Percentiles rank a stretch among this genome's conserved stretches.
phyloP scores from a whole-genome alignment of 805 yeast species.

The Saturnispora mendoncae region DNA sequence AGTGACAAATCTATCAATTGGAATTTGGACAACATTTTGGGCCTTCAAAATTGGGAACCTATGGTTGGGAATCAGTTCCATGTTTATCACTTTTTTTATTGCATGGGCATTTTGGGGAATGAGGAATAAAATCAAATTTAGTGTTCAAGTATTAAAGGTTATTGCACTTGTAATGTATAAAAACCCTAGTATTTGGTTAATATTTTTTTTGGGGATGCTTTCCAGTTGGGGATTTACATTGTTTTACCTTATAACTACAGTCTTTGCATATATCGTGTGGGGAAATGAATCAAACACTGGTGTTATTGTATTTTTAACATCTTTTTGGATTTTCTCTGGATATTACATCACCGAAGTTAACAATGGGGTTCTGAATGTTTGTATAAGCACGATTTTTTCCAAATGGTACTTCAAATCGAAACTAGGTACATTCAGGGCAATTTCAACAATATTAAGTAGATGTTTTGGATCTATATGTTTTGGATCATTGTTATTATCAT shows the following conservation, averaged over 20 bases:
- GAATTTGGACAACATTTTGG: background rate
- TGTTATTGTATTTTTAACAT: slow-evolving; percentile 37
- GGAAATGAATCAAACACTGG: slow-evolving; percentile 26
- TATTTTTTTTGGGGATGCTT: slow-evolving; percentile 32
- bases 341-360: slow-evolving; percentile 75
- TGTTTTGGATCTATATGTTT: slow-evolving; percentile 86
- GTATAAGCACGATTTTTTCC: slow-evolving; percentile 78
- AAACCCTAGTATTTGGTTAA: slow-evolving; percentile 57
- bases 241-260: slow-evolving; percentile 58
- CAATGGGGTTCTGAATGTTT: slow-evolving; percentile 70
- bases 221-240: slow-evolving; percentile 55
- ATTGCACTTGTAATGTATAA: slow-evolving; percentile 65
- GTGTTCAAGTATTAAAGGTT: slow-evolving; percentile 21
- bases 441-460: slow-evolving; percentile 68
- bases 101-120: slow-evolving; percentile 17
- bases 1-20: background rate
- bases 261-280: slow-evolving; percentile 71
- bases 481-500: slow-evolving; percentile 65
- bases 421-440: slow-evolving; percentile 61
- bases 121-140: slow-evolving; percentile 23
- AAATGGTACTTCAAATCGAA: slow-evolving; percentile 77
- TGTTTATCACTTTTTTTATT: slow-evolving; percentile 21
- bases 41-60: background rate
- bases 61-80: slow-evolving; percentile 15
- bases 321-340: slow-evolving; percentile 74